A percentile compares a stretch with the other conserved stretches of the same genome.
Evolutionary conservation across 345 rosid species (phyloP).

Genomic region (Citrus inodora): DNA sequence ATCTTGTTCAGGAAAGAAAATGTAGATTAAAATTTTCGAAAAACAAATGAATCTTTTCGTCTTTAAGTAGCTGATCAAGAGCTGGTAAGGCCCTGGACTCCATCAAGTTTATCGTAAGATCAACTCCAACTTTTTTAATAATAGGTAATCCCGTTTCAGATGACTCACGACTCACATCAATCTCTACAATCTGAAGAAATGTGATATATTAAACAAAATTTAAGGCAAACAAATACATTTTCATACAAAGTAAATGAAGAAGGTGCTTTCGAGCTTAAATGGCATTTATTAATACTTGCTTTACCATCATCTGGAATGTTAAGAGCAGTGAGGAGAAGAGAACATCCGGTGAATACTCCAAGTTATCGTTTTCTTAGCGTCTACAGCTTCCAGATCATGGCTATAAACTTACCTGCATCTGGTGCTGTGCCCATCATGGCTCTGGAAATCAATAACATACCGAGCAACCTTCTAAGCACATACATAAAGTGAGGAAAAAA

Average conservation of each 20-base stretch:
- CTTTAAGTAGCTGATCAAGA: conserved; percentile 32
- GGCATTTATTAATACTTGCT: conserved; percentile 8
- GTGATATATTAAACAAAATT: background rate
- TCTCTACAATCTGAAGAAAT: conserved; percentile 25
- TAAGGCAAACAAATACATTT: too few species aligned
- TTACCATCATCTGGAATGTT: conserved; percentile 36
- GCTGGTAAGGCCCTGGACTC: conserved; percentile 30
- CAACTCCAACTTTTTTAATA: conserved; percentile 37
- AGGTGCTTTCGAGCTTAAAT: background rate
- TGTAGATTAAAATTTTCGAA: too few species aligned
- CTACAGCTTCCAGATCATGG: conserved; percentile 39
- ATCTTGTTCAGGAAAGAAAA: background rate
- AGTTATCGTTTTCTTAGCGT: conserved; percentile 43
- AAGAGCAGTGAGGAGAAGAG: conserved; percentile 46
- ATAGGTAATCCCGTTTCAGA: conserved; percentile 41
- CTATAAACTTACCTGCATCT: conserved; percentile 44
- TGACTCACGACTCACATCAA: conserved; percentile 30
- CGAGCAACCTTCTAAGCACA: background rate
- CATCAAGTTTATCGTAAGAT: conserved; percentile 37
- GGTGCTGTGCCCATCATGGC: conserved; percentile 29
- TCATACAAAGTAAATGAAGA: background rate
- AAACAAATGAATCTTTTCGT: conserved; percentile 12
- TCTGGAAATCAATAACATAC: conserved; percentile 12
- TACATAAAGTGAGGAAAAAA: background rate
- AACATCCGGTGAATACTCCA: conserved; percentile 56